Evolutionary conservation across 2,329 filamentous ascomycete species (phyloP).

Genomic region (Xylaria sp.): DNA sequence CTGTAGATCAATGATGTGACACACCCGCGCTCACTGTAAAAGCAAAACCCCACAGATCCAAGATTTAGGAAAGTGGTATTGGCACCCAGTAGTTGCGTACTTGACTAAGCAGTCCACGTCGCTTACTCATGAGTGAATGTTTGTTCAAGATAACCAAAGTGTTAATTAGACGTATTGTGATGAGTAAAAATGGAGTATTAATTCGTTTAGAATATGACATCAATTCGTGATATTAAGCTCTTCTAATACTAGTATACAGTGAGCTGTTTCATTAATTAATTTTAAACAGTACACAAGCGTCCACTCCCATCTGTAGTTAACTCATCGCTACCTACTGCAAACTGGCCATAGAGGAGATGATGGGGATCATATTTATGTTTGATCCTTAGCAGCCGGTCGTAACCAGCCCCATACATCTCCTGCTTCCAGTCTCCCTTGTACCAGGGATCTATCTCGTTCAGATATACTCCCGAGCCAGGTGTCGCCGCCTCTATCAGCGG

Average conservation of each 20-base stretch:
- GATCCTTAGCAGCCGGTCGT: slow-evolving; percentile 29
- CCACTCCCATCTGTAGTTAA: slow-evolving; percentile 5
- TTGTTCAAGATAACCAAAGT: background rate
- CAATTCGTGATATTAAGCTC: background rate
- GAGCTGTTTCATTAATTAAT: background rate
- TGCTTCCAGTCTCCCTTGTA: slow-evolving; percentile 37
- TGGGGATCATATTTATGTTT: slow-evolving; percentile 37
- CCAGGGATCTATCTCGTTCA: slow-evolving; percentile 36
- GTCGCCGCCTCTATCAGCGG: background rate
- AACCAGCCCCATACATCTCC: slow-evolving; percentile 32
- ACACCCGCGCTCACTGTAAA: background rate
- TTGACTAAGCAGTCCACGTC: background rate
- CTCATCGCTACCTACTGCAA: slow-evolving; percentile 31
- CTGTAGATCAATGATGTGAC: background rate
- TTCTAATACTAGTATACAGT: background rate
- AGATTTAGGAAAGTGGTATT: background rate
- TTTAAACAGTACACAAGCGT: slow-evolving; percentile 8
- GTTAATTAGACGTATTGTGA: no score
- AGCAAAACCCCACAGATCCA: background rate
- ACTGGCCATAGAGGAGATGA: slow-evolving; percentile 21
- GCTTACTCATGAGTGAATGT: background rate
- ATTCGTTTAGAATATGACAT: background rate
- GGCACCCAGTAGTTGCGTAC: background rate
- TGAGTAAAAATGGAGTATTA: background rate
- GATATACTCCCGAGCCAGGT: slow-evolving; percentile 20